Evolutionary conservation across 805 yeast genomes (phyloP), one percentile per base, ranked within the genome.

Genomic region (Saturnispora mendoncae): DNA sequence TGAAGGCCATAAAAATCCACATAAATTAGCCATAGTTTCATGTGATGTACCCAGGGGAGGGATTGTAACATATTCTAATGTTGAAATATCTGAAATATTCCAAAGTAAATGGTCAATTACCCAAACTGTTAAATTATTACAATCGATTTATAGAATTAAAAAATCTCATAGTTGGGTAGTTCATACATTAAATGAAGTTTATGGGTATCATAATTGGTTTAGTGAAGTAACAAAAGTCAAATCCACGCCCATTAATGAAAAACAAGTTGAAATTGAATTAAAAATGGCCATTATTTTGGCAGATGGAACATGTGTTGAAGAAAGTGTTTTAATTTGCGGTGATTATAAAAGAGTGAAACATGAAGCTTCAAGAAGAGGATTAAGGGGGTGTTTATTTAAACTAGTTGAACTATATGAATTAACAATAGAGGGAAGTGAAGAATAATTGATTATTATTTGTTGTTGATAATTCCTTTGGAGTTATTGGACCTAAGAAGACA

Each of bases 181-280:
- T 30, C 20, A 20, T 14, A 25, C 8, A 23, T 50, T 39, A 55
- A 75, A 75, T 48, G 61, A 56, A n/a, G 55, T 65, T 7, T 73
- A 72, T 58, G 80, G 79, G 2, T 68, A 60, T 50, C 56, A 66
- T 43, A 77, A 75, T 26, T 75, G 80, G 80, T 58, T 65, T 26
- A 37, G 25, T 10, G 28, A 17, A 13, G 30, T 44, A 24, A 37
- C 36, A n/a, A 29, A 26, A 1, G 31, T 35, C 15, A 24, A 26
- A 6, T 36, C 39, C 7, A 14, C n/a, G n/a, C n/a, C n/a, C n/a
- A n/a, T n/a, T n/a, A n/a, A n/a, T 20, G 30, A 15, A 27, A 15
- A 15, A n/a, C 15, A 27, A 28, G 29, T 21, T 23, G 15, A 28
- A 21, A 29, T 28, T 13, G 23, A 5, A 14, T 8, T 39, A 8